Evolutionary conservation across 768 basidiomycete species (phyloP), one percentile per base, ranked within the genome.

Genomic region (Jaapia argillacea): DNA sequence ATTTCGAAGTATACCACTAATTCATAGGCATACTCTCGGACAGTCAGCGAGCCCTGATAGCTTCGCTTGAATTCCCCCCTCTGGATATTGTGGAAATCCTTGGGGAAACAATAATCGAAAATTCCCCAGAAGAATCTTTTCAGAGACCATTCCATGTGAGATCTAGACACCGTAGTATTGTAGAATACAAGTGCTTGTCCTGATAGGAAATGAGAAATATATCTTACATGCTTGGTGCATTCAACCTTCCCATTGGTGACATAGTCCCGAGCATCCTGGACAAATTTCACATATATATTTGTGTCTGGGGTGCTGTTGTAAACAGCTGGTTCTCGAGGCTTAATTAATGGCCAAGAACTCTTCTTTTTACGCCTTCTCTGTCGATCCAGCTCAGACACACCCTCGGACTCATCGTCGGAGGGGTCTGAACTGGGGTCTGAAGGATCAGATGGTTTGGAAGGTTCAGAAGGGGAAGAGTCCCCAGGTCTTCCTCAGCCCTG

Each of bases 101-200:
- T 41, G 4, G 44, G 47, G 39, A 47, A 47, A 38, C 46, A 47
- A 18, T 43, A 35, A 27, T 47, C 36, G 28, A 47, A 47, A 4
- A 47, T 25, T 6, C 42, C 46, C 2, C 18, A 27, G 42, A 47
- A 43, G 24, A 47, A 47, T 14, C 20, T 2, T 18, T 39, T 23
- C 4, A 47, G 33, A 12, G 31, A 28, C 45, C 45, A 46, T 6
- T 43, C 37, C 21, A 33, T 10, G 28, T 16, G 10, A 16, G 10
- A 10, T 10, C 28, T 16, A 33, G 28, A 10, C 28, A 33, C 10
- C 10, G 28, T 33, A 33, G 10, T 33, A 33, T 33, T 10, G 16
- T 33, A 33, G 16, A 10, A 33, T 10, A 10, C 28, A 33, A 10
- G 16, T 10, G 28, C 28, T 16, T 33, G 10, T 33, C 28, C 28